Evolutionary conservation across 2,329 filamentous ascomycete species (phyloP).

Genomic region (Pseudogymnoascus sp.): DNA sequence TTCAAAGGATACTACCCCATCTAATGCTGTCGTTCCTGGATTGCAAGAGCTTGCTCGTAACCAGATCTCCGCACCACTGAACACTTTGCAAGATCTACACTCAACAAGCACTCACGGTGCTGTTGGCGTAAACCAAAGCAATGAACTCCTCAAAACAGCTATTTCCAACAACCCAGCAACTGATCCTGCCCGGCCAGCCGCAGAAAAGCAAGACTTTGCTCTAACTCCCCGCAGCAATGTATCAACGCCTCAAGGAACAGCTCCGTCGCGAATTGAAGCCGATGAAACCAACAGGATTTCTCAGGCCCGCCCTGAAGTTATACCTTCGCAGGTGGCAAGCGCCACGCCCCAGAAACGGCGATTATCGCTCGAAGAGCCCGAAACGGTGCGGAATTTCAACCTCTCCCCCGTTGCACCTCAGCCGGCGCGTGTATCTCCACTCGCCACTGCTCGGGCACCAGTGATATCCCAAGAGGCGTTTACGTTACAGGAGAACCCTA

Average conservation of each 20-base stretch:
- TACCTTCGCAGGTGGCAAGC: not conserved
- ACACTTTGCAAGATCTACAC: not conserved
- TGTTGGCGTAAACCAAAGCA: not conserved
- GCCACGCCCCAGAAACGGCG: not conserved
- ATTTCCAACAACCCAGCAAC: not conserved
- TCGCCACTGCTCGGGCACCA: slow-evolving; percentile 38
- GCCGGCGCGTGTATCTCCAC: slow-evolving; percentile 58
- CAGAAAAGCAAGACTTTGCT: not conserved
- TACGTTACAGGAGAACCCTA: slow-evolving; percentile 23
- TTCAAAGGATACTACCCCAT: slow-evolving; percentile 23
- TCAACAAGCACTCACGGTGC: not conserved
- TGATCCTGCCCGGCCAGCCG: not conserved
- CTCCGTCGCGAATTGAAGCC: not conserved
- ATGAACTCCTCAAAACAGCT: not conserved
- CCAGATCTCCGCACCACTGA: not conserved
- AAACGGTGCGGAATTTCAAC: slow-evolving; percentile 50
- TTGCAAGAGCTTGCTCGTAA: not conserved
- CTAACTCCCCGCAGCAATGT: slow-evolving; percentile 1
- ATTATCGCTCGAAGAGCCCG: not conserved
- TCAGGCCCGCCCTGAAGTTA: not conserved
- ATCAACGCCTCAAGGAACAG: not conserved
- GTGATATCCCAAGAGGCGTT: slow-evolving; percentile 22
- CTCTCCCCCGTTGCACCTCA: slow-evolving; percentile 66
- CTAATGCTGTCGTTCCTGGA: slow-evolving; percentile 17
- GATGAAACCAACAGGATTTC: not conserved